A percentile compares a stretch with the other conserved stretches of the same genome.
Evolutionary conservation across 352 stramenopile genomes (phyloP).

Genomic region (Phytophthora megakarya): DNA sequence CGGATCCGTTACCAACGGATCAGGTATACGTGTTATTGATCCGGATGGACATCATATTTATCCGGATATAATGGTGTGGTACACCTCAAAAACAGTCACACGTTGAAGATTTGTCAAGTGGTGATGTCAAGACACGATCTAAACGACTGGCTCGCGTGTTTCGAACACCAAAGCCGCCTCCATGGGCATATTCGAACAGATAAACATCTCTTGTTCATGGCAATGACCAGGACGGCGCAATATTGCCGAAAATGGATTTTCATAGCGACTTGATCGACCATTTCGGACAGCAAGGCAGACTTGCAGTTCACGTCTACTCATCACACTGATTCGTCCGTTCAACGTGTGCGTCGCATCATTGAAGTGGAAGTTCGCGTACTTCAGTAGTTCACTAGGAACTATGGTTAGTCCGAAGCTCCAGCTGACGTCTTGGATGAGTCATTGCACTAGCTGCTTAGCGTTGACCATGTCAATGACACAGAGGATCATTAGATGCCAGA

Average conservation of each 20-base stretch:
- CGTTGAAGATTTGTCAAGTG: constrained; percentile 19
- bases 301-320: neutral
- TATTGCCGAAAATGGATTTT: neutral
- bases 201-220: too few relatives aligned
- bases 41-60: neutral
- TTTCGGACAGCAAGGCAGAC: constrained; percentile 11
- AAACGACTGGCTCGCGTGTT: constrained; percentile 49
- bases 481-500: too few relatives aligned
- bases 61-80: neutral
- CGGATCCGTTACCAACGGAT: constrained; percentile 5
- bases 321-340: constrained; percentile 19
- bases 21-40: neutral
- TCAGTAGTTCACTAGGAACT: neutral
- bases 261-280: neutral
- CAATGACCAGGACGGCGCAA: too few relatives aligned
- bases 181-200: too few relatives aligned
- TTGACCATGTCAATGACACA: too few relatives aligned
- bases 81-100: constrained; percentile 33
- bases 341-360: constrained; percentile 20
- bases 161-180: constrained; percentile 15
- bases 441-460: neutral
- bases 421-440: neutral
- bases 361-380: constrained; percentile 11
- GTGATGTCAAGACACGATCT: constrained; percentile 42
- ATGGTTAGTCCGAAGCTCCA: too few relatives aligned